A percentile compares a stretch with the other conserved stretches of the same genome.
These are phyloP conservation scores for Domatiomyces catenatus DNA, from an alignment of 2,329 filamentous ascomycete genomes.

Conservation along the genomic window DNA sequence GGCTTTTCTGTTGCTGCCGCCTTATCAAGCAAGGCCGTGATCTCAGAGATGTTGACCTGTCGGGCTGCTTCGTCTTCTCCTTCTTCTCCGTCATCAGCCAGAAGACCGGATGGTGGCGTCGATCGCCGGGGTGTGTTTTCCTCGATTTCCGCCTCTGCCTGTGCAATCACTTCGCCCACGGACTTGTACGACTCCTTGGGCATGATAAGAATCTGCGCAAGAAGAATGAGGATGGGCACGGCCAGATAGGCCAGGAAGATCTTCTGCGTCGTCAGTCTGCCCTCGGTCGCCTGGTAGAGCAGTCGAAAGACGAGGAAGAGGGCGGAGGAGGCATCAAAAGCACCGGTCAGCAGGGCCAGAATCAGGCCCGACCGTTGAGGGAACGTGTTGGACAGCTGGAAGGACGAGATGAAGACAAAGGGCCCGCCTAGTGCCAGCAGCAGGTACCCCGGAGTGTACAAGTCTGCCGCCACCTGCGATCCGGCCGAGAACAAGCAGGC, in stretches of 20 bases:
- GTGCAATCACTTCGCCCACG: slow-evolving; percentile 63
- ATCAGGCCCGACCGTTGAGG: slow-evolving; percentile 64
- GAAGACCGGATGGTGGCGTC: slow-evolving; percentile 33
- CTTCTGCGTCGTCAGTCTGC: slow-evolving; percentile 43
- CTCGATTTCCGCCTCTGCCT: slow-evolving; percentile 42
- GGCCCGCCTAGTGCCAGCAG: slow-evolving; percentile 64
- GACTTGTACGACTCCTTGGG: slow-evolving; percentile 69
- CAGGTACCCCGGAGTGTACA: slow-evolving; percentile 57
- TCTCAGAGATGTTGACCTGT: slow-evolving; percentile 51
- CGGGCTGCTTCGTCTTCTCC: slow-evolving; percentile 34
- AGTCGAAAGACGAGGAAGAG: slow-evolving; percentile 62
- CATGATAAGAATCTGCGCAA: slow-evolving; percentile 56
- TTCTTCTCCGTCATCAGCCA: slow-evolving; percentile 26
- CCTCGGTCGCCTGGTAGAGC: slow-evolving; percentile 45
- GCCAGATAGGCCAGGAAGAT: slow-evolving; percentile 61
- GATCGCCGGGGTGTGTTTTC: slow-evolving; percentile 9
- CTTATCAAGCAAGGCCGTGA: slow-evolving; percentile 57
- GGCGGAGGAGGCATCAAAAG: slow-evolving; percentile 70
- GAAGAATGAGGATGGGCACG: slow-evolving; percentile 51
- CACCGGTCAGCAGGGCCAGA: slow-evolving; percentile 61
- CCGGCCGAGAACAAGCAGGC: slow-evolving; percentile 58
- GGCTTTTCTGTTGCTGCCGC: slow-evolving; percentile 34
- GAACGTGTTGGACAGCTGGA: slow-evolving; percentile 74
- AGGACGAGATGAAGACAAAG: slow-evolving; percentile 68
- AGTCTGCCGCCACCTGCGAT: slow-evolving; percentile 52